A percentile compares a stretch with the other conserved stretches of the same genome.
Evolutionary conservation across 2,329 filamentous ascomycete species (phyloP).

Genomic region (Zarea fungicola): DNA sequence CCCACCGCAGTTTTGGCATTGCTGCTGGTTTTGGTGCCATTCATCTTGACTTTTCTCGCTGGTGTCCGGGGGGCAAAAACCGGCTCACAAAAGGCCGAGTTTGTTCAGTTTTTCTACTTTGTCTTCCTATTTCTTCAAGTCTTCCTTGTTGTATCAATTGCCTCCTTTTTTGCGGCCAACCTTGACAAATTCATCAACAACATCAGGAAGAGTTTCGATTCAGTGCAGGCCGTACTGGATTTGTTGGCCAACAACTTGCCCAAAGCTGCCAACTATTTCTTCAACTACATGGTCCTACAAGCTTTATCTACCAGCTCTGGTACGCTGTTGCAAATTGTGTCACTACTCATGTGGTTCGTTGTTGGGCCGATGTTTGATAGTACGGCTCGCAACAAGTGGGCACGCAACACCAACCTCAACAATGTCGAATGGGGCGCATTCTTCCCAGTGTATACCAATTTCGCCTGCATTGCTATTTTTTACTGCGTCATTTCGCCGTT

Average conservation of each 20-base stretch:
- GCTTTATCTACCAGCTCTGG: slow-evolving; percentile 86
- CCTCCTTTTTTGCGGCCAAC: slow-evolving; percentile 62
- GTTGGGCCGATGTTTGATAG: slow-evolving; percentile 76
- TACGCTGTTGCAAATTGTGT: slow-evolving; percentile 77
- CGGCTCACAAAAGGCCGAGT: slow-evolving; percentile 68
- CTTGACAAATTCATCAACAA: slow-evolving; percentile 58
- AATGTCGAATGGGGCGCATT: slow-evolving; percentile 85
- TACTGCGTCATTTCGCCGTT: slow-evolving; percentile 87
- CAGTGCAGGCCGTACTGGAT: slow-evolving; percentile 63
- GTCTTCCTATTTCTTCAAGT: slow-evolving; percentile 90
- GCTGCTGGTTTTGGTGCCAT: slow-evolving; percentile 73
- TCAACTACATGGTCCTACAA: slow-evolving; percentile 96
- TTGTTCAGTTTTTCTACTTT: slow-evolving; percentile 92
- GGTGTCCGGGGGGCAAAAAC: slow-evolving; percentile 76
- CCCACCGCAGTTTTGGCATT: slow-evolving; percentile 72
- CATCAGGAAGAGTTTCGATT: slow-evolving; percentile 32
- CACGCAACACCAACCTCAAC: slow-evolving; percentile 70
- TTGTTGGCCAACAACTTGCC: slow-evolving; percentile 76
- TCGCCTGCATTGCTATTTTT: slow-evolving; percentile 85
- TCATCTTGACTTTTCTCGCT: slow-evolving; percentile 71
- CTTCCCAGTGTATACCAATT: slow-evolving; percentile 95
- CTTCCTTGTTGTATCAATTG: slow-evolving; percentile 86
- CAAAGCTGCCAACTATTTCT: slow-evolving; percentile 91
- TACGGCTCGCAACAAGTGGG: slow-evolving; percentile 78
- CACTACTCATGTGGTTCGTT: slow-evolving; percentile 75